Base-by-base conservation (phyloP, 495 filamentous ascomycete genomes). In the Pseudomonodictys pantanalensis region DNA sequence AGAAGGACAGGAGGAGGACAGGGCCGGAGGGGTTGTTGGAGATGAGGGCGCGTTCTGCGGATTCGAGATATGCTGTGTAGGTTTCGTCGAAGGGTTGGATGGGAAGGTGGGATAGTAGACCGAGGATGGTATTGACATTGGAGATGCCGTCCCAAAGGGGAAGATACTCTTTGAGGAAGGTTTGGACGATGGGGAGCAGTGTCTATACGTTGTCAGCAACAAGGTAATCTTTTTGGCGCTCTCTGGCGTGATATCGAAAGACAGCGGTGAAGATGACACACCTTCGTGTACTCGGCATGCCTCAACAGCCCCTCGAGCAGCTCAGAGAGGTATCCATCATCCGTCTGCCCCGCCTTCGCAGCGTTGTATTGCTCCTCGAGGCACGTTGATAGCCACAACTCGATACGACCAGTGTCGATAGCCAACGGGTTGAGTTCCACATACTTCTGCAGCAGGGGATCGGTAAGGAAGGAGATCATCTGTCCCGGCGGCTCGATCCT, bases 401-500 rank as follows among this genome's bases (percentile, higher is more conserved):
- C 59, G 35, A 71, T 55, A 52, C 68, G 30, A 6, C 38, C 33
- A 1, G 59, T 44, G 12, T 55, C 33, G 5, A 49, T 52, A 17
- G 82, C 79, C 1, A 84, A 80, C 26, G 86, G 83, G 24, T 79
- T 81, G 20, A 95, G 71, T 17, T 78, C 75, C 20, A 93, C 63
- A 44, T 89, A 82, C 62, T 91, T 92, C 64, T 91, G 91, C 15
- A 92, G 80, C 45, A 95, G 77, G 5, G 82, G 83, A 70, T 95
- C 88, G 3, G 80, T 82, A 17, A 96, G 72, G 9, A 83, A 82
- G 6, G 91, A 89, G 23, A 89, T 84, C 2, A 93, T 77, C 69
- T 95, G 90, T 53, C 86, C 90, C 4, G 90, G 90, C 32, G 90
- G 72, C 65, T 92, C 88, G 30, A 96, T 85, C 61, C 79, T 85